A percentile compares a stretch with the other conserved stretches of the same genome.
These are phyloP conservation scores for Candida cerambycidarum DNA, from an alignment of 805 yeast species.

Conservation along the genomic window DNA sequence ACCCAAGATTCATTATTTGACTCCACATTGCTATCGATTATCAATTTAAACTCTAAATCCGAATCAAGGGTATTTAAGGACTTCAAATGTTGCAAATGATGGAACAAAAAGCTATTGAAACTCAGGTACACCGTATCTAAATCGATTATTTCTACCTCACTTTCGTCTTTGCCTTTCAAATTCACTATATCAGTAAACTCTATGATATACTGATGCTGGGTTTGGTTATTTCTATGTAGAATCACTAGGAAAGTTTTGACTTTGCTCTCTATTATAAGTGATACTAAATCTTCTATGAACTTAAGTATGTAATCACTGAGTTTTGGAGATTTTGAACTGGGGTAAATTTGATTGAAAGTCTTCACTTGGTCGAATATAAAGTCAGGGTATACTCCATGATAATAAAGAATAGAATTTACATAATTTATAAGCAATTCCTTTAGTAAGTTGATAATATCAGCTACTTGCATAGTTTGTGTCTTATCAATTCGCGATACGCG, in stretches of 20 bases:
- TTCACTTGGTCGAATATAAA: slow-evolving; percentile 46
- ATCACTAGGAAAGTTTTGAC: slow-evolving; percentile 36
- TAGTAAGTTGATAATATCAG: slow-evolving; percentile 20
- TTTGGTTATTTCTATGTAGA: slow-evolving; percentile 29
- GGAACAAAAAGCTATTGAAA: slow-evolving; percentile 22
- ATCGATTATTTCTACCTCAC: slow-evolving; percentile 16
- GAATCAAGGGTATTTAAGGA: slow-evolving; percentile 9
- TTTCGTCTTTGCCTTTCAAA: slow-evolving; percentile 13
- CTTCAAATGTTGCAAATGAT: slow-evolving; percentile 33
- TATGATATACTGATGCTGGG: slow-evolving; percentile 40
- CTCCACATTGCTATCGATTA: not conserved
- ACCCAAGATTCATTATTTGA: not conserved
- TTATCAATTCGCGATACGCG: too few relatives aligned
- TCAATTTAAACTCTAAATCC: slow-evolving; percentile 12
- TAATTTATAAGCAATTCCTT: slow-evolving; percentile 51
- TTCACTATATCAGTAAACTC: slow-evolving; percentile 32
- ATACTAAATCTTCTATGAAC: slow-evolving; percentile 24
- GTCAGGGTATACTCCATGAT: slow-evolving; percentile 52
- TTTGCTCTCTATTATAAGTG: slow-evolving; percentile 15
- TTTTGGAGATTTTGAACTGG: slow-evolving; percentile 46
- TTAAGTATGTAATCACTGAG: slow-evolving; percentile 44
- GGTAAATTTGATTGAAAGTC: slow-evolving; percentile 43
- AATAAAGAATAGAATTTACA: slow-evolving; percentile 55
- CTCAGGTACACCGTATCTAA: slow-evolving; percentile 16
- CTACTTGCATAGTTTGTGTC: not conserved